Percentiles rank a stretch among this genome's conserved stretches.
These are phyloP conservation scores for Tetrahymena malaccensis DNA, from an alignment of 73 alveolate species.

Conservation along the genomic window DNA sequence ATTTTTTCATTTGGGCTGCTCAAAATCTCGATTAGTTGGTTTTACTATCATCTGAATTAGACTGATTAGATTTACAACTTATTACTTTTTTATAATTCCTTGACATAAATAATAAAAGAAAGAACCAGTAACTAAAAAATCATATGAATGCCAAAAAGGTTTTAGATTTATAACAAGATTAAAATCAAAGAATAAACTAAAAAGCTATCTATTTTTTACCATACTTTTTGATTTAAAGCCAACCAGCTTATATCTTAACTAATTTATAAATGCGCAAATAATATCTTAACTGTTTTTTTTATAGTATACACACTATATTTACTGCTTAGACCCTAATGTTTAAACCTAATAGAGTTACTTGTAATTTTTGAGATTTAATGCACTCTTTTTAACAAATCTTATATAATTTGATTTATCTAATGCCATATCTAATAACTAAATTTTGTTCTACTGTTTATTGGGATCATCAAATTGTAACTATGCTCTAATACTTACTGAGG, in stretches of 20 bases:
- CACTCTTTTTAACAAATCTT: too few species aligned
- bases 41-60: neutral
- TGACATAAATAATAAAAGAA: too few species aligned
- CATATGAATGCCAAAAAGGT: neutral
- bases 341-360: neutral
- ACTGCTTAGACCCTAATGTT: neutral
- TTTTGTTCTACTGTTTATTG: too few species aligned
- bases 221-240: neutral
- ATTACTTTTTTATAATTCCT: too few species aligned
- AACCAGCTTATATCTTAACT: neutral
- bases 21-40: neutral
- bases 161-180: neutral
- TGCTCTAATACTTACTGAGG: too few species aligned
- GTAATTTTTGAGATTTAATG: too few species aligned
- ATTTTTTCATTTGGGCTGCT: neutral
- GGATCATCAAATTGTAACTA: too few species aligned
- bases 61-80: neutral
- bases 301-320: too few species aligned
- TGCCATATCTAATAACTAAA: too few species aligned
- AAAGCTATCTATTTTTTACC: neutral
- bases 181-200: neutral
- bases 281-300: too few species aligned
- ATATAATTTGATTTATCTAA: too few species aligned
- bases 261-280: neutral
- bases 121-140: neutral